Percentiles rank a stretch among this genome's conserved stretches.
phyloP scores from a whole-genome alignment of 1,284 basidiomycete species.

The Ganoderma lucidum region DNA sequence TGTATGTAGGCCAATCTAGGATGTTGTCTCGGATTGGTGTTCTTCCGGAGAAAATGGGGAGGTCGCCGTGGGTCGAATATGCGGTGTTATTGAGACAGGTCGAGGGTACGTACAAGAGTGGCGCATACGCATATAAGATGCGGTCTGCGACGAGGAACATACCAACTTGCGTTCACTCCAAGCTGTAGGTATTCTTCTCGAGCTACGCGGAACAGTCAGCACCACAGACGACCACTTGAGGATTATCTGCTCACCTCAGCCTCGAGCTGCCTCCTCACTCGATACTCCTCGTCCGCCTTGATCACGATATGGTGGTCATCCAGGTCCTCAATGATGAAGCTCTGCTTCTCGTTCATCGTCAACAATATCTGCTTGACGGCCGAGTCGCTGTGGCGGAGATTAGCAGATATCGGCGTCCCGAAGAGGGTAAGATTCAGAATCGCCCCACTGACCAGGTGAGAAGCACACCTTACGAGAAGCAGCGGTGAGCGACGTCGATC shows the following conservation, averaged over 20 bases:
- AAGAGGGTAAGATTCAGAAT: constrained; percentile 6
- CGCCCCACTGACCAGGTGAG: constrained; percentile 69
- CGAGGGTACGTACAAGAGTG: constrained; percentile 10
- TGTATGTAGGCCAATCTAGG: neutral
- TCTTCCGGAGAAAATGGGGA: neutral
- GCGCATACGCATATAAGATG: neutral
- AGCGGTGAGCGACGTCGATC: constrained; percentile 14
- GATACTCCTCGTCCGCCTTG: constrained; percentile 81
- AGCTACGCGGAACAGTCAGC: constrained; percentile 24
- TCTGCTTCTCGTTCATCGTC: constrained; percentile 79
- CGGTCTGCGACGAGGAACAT: too few species aligned
- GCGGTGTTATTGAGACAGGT: neutral
- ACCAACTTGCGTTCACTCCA: constrained; percentile 37
- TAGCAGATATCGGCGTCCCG: constrained; percentile 1
- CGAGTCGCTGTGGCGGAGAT: constrained; percentile 87
- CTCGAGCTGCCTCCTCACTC: constrained; percentile 77
- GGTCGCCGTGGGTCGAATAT: too few species aligned
- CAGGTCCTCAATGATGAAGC: constrained; percentile 57
- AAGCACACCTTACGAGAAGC: constrained; percentile 61
- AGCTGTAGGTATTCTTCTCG: constrained; percentile 53
- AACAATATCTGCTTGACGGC: constrained; percentile 92
- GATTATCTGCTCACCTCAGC: constrained; percentile 63
- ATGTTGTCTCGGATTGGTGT: neutral
- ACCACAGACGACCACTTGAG: neutral
- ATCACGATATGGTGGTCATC: constrained; percentile 88